These are phyloP conservation scores for Solanum okadae DNA, from an alignment of 257 asterid species.

Conservation along the genomic window DNA sequence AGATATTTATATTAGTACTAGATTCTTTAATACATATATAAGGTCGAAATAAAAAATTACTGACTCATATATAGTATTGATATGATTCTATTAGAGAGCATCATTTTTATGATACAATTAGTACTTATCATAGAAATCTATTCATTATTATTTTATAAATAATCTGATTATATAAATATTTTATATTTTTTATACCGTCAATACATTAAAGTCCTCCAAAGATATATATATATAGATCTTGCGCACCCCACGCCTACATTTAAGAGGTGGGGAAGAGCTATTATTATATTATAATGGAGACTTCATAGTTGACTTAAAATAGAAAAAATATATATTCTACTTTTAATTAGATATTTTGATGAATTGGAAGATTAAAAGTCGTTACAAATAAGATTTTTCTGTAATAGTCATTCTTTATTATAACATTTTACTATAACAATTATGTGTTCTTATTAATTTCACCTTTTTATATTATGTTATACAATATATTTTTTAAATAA, in stretches of 20 bases:
- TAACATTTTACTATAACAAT: neutral
- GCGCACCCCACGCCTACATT: neutral
- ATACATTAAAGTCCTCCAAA: neutral
- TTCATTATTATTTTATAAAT: neutral
- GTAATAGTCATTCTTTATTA: neutral
- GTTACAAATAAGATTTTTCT: rapidly evolving
- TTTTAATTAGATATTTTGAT: neutral
- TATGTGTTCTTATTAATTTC: rapidly evolving
- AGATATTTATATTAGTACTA: neutral
- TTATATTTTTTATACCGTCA: neutral
- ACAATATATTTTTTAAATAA: neutral
- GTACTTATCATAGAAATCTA: neutral
- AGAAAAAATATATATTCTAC: neutral
- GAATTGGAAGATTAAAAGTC: neutral
- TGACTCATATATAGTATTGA: neutral
- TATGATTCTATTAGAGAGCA: too few species aligned
- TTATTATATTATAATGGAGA: neutral
- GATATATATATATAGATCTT: neutral
- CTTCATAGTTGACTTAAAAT: neutral
- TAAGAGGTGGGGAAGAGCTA: neutral
- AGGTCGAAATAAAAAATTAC: neutral
- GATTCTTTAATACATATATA: neutral
- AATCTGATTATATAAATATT: neutral
- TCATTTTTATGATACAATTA: neutral
- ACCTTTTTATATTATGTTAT: neutral